A percentile compares a stretch with the other conserved stretches of the same genome.
phyloP scores from a whole-genome alignment of 208 protist genomes.

The Trypanosoma brucei region DNA sequence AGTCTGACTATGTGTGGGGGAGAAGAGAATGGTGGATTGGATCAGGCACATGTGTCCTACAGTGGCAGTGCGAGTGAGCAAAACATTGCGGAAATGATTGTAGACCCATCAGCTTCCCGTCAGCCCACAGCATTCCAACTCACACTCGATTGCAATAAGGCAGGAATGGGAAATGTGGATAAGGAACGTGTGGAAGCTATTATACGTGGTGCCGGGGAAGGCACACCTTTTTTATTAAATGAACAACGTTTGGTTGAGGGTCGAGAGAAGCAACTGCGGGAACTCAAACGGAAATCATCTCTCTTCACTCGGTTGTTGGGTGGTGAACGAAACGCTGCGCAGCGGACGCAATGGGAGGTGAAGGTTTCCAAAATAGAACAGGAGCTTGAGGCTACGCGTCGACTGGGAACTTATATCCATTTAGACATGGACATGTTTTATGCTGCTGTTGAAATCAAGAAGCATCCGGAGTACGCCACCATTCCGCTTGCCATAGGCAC shows the following conservation, averaged over 20 bases:
- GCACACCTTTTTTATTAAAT: conserved; percentile 61
- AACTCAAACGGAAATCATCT: conserved; percentile 31
- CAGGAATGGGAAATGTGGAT: conserved; percentile 57
- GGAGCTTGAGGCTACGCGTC: conserved; percentile 64
- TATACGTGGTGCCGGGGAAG: conserved; percentile 46
- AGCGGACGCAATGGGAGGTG: conserved; percentile 37
- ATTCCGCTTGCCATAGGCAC: conserved; percentile 93
- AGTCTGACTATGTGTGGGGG: no score
- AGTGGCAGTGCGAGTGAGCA: no score
- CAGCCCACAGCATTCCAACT: conserved; percentile 3
- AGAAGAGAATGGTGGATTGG: no score
- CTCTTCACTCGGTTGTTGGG: conserved; percentile 4
- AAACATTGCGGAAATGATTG: no score
- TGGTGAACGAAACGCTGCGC: conserved; percentile 11
- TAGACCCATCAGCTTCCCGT: no score
- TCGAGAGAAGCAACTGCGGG: conserved; percentile 33
- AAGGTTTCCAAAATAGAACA: conserved; percentile 50
- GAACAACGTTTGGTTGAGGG: conserved; percentile 54
- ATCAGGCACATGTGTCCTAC: no score
- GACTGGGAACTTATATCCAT: conserved; percentile 75
- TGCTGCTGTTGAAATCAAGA: conserved; percentile 88
- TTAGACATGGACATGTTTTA: conserved; percentile 95
- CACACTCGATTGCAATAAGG: conserved; percentile 69
- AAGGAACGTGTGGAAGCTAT: conserved; percentile 44
- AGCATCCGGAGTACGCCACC: conserved; percentile 81